These are phyloP conservation scores for Mortierella sp. DNA, from an alignment of 371 early-diverging fungal species.

Conservation along the genomic window DNA sequence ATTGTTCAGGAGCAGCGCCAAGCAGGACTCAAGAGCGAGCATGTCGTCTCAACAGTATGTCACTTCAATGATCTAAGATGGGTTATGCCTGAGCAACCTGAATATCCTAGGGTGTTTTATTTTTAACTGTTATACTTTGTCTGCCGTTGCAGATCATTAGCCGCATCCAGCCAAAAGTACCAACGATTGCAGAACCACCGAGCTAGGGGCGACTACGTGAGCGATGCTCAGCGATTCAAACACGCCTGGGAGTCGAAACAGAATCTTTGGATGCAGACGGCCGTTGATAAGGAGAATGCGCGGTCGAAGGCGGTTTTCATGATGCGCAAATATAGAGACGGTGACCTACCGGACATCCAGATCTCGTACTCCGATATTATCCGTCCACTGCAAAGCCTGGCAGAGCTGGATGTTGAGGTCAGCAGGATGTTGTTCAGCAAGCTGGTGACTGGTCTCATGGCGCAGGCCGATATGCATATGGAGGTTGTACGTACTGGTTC, in stretches of 20 bases:
- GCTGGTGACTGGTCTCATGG: constrained; percentile 58
- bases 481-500: constrained; percentile 36
- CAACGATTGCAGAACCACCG: constrained; percentile 25
- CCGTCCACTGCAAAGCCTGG: constrained; percentile 72
- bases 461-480: constrained; percentile 47
- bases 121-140: no score
- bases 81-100: no score
- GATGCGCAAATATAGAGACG: constrained; percentile 73
- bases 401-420: constrained; percentile 72
- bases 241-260: constrained; percentile 26
- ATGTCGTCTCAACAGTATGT: constrained; percentile 18
- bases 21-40: constrained; percentile 1
- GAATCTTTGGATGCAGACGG: constrained; percentile 6
- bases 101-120: no score
- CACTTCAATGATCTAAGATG: no score
- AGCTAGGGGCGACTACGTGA: constrained; percentile 1
- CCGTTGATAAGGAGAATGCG: constrained; percentile 57
- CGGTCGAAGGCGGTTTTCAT: constrained; percentile 66
- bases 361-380: constrained; percentile 73
- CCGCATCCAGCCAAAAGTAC: constrained; percentile 26
- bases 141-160: constrained; percentile 3
- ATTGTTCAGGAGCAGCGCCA: constrained; percentile 24
- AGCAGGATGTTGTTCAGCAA: constrained; percentile 66
- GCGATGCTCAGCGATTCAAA: constrained; percentile 18
- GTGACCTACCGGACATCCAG: constrained; percentile 84